phyloP scores from a whole-genome alignment of 495 filamentous ascomycete species.

The Pseudevernia furfuracea region DNA sequence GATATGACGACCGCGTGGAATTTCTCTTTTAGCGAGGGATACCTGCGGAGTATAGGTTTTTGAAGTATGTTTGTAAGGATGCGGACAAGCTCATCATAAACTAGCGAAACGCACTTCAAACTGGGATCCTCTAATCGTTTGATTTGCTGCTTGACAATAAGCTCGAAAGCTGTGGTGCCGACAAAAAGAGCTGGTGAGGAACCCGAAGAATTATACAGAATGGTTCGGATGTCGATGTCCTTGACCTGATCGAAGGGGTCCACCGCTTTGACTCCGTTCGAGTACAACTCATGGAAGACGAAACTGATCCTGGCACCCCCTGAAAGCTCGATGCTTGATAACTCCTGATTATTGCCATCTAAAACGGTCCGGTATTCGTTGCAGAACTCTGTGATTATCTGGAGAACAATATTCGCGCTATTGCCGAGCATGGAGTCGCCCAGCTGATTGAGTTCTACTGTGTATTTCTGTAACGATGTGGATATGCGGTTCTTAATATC shows the following conservation, averaged over 20 bases:
- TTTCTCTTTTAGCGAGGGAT: conserved; percentile 91
- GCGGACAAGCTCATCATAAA: conserved; percentile 96
- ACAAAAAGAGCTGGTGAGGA: conserved; percentile 96
- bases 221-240: conserved; percentile 93
- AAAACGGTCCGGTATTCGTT: conserved; percentile 95
- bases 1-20: conserved; percentile 87
- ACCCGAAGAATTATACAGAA: conserved; percentile 96
- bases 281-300: conserved; percentile 97
- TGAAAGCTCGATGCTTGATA: conserved; percentile 83
- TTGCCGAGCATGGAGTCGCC: conserved; percentile 96
- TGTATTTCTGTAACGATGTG: conserved; percentile 87
- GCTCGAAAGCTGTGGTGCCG: conserved; percentile 92
- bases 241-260: conserved; percentile 97
- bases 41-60: conserved; percentile 86
- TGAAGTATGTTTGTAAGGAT: conserved; percentile 84
- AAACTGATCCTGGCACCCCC: conserved; percentile 98
- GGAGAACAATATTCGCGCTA: conserved; percentile 89
- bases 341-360: conserved; percentile 91
- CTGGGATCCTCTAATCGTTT: conserved; percentile 93
- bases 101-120: conserved; percentile 89
- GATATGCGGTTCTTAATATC: conserved; percentile 97
- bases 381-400: conserved; percentile 97
- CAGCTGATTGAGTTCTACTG: conserved; percentile 67
- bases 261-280: conserved; percentile 95
- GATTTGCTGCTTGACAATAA: conserved; percentile 98